Conservation (phyloP, 1,139 yeast species). For the Kazachstania sp. region DNA sequence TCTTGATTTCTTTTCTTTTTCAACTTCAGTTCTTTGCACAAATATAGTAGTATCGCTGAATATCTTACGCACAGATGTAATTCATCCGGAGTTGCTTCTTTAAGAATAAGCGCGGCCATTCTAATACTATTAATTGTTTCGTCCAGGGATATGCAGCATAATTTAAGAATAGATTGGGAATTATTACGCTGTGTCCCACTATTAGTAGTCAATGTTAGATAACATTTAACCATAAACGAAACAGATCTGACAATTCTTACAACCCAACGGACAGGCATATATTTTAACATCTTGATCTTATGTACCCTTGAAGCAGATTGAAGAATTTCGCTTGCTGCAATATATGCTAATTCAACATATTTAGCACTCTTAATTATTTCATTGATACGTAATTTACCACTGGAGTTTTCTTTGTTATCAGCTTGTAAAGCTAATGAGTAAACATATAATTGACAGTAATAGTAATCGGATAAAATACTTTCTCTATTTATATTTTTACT, state of each 20-base stretch:
- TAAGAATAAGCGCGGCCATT: slow-evolving; percentile 61
- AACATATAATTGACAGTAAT: slow-evolving; percentile 74
- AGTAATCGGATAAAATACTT: slow-evolving; percentile 69
- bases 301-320: slow-evolving; percentile 67
- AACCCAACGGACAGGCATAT: slow-evolving; percentile 88
- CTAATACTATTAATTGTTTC: slow-evolving; percentile 63
- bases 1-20: slow-evolving; percentile 8
- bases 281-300: slow-evolving; percentile 51
- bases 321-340: slow-evolving; percentile 74
- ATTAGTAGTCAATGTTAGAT: slow-evolving; percentile 47
- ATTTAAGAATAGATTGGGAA: slow-evolving; percentile 40
- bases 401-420: slow-evolving; percentile 23
- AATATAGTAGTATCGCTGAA: slow-evolving; percentile 69
- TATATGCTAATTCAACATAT: slow-evolving; percentile 73
- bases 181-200: slow-evolving; percentile 21
- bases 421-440: slow-evolving; percentile 71
- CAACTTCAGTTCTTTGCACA: slow-evolving; percentile 64
- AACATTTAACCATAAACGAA: slow-evolving; percentile 82
- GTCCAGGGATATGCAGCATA: slow-evolving; percentile 59
- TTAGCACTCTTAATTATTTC: slow-evolving; percentile 68
- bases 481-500: slow-evolving; percentile 52
- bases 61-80: slow-evolving; percentile 74
- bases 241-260: slow-evolving; percentile 84
- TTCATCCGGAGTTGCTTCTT: slow-evolving; percentile 86
- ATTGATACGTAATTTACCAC: slow-evolving; percentile 41